These are phyloP conservation scores for Endotrypanum monterogeii DNA, from an alignment of 208 protist species.

Conservation along the genomic window DNA sequence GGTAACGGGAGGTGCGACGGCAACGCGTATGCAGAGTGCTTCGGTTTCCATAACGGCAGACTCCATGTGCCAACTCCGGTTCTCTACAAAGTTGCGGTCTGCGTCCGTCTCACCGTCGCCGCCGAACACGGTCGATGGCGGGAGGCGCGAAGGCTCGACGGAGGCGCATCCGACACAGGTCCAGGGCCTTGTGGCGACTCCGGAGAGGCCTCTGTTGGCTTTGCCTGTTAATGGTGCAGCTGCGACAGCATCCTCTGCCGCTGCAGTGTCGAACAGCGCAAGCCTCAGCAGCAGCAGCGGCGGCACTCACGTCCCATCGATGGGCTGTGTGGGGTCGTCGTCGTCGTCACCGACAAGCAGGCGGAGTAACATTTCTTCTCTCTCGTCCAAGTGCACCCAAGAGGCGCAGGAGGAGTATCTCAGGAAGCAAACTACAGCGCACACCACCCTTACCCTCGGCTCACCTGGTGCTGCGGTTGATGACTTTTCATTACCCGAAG, in stretches of 20 bases:
- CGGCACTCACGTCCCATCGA: slow-evolving; percentile 15
- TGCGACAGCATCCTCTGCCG: not conserved
- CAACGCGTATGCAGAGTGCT: not conserved
- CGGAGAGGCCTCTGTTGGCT: not conserved
- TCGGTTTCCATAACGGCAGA: not conserved
- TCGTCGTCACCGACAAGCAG: slow-evolving; percentile 4
- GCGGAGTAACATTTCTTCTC: slow-evolving; percentile 4
- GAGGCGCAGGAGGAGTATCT: slow-evolving; percentile 4
- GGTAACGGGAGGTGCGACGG: not conserved
- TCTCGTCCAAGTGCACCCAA: slow-evolving; percentile 4
- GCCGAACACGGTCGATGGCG: not conserved
- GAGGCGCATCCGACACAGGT: not conserved
- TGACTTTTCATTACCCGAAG: not conserved
- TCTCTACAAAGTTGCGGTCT: not conserved
- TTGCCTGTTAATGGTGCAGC: not conserved
- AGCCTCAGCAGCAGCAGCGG: slow-evolving; percentile 6
- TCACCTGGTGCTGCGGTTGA: not conserved
- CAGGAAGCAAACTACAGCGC: not conserved
- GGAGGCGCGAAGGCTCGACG: not conserved
- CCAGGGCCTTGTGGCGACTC: not conserved
- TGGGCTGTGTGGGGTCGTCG: slow-evolving; percentile 6
- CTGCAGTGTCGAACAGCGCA: not conserved
- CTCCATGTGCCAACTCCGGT: not conserved
- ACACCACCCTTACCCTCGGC: not conserved
- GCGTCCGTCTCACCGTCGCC: not conserved